Base-by-base conservation (phyloP, 441 rosid species). In the Adansonia gregorii region DNA sequence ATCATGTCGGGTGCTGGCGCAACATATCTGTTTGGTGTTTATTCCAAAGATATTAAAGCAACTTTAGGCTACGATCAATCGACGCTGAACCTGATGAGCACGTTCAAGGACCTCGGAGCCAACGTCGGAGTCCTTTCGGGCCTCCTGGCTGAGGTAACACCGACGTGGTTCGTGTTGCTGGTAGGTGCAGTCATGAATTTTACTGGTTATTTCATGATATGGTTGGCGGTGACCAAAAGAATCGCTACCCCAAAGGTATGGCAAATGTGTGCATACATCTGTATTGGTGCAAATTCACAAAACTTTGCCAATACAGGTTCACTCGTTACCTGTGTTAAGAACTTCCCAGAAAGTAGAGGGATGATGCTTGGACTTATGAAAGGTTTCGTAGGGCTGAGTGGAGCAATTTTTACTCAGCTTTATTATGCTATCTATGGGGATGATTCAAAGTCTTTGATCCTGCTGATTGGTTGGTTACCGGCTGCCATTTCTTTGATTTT, bases 181-280 rank as follows among this genome's bases (percentile, higher is more conserved):
- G 70, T 77, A 14, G 84, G 83, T 8, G 48, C 81, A 0, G 78
- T 61, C 76, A 74, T 84, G 84, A 82, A 82, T 70, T 77, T 84
- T 12, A 22, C 55, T 0, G 80, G 87, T 15, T 84, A 77, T 43
- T 75, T 79, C 76, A 58, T 82, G 75, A 55, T 82, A 39, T 73
- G 83, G 85, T 77, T 79, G 3, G 79, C 83, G 2, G 83, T 79
- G 48, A 79, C 79, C 59, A 45, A 22, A 11, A 78, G 51, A 74
- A 56, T 84, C 3, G 6, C 82, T 4, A 73, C 46, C 14, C 87
- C 86, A 0, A 35, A 41, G 7, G 76, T 78, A 0, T 84, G 87
- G 87, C 85, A 86, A 22, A 81, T 86, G 84, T 83, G 87, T 56
- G 43, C 76, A 41, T 87, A 85, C 49, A 81, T 85, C 3, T 83